A percentile compares a stretch with the other conserved stretches of the same genome.
These are phyloP conservation scores for Gyrodon lividus DNA, from an alignment of 768 basidiomycete species.

Conservation along the genomic window DNA sequence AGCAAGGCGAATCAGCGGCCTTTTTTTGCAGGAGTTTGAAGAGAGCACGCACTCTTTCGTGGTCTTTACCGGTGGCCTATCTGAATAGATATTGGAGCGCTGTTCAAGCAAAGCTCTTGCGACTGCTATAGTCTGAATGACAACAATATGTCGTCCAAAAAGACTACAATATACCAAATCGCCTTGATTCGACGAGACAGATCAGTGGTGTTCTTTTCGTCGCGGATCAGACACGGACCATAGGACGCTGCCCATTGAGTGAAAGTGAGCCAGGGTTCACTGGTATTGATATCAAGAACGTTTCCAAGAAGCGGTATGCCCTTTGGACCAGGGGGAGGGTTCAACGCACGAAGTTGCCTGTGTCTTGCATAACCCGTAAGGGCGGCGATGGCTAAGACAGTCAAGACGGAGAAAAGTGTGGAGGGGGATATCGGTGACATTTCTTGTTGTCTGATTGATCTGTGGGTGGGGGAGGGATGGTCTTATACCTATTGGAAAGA, in stretches of 20 bases:
- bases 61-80: constrained; percentile 33
- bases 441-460: neutral
- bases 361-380: constrained; percentile 11
- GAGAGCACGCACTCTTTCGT: constrained; percentile 23
- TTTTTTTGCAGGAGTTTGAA: neutral
- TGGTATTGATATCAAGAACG: constrained; percentile 23
- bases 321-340: constrained; percentile 31
- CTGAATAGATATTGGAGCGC: constrained; percentile 38
- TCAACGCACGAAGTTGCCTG: constrained; percentile 2
- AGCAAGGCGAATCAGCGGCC: constrained; percentile 1
- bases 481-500: constrained; percentile 16
- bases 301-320: constrained; percentile 32
- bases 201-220: neutral
- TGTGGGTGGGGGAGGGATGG: neutral
- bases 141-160: constrained; percentile 33
- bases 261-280: constrained; percentile 34
- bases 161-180: constrained; percentile 31
- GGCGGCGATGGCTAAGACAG: constrained; percentile 9
- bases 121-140: constrained; percentile 31
- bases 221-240: constrained; percentile 15
- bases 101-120: constrained; percentile 38
- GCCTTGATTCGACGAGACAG: constrained; percentile 19
- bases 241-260: constrained; percentile 29
- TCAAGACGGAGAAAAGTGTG: constrained; percentile 5
- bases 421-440: constrained; percentile 8